Percentiles rank a stretch among this genome's conserved stretches.
phyloP scores from a whole-genome alignment of 352 stramenopile genomes.

The Pythium dissotocum region DNA sequence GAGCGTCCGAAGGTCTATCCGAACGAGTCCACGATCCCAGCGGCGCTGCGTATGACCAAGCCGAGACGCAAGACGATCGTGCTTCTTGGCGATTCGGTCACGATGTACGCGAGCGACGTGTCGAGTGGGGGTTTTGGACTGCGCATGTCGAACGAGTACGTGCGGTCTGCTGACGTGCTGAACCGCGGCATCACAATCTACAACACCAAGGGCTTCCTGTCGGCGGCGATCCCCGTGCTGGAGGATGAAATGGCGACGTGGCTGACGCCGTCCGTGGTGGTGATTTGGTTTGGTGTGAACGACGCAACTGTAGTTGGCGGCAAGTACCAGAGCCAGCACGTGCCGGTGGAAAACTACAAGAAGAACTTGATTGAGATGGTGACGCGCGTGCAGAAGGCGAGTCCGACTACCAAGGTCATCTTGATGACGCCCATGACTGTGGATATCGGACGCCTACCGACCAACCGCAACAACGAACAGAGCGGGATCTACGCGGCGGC shows the following conservation, averaged over 20 bases:
- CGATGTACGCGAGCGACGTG: slow-evolving; percentile 39
- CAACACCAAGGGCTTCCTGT: slow-evolving; percentile 28
- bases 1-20: too few species aligned
- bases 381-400: slow-evolving; percentile 27
- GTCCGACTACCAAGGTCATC: slow-evolving; percentile 35
- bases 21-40: too few species aligned
- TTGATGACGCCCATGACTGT: slow-evolving; percentile 50
- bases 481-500: slow-evolving; percentile 32
- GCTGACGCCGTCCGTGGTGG: slow-evolving; percentile 40
- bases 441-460: slow-evolving; percentile 28
- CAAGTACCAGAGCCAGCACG: slow-evolving; percentile 36
- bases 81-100: slow-evolving; percentile 57
- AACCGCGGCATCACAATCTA: slow-evolving; percentile 7
- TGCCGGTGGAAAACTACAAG: slow-evolving; percentile 48
- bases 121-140: slow-evolving; percentile 33
- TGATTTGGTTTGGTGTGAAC: slow-evolving; percentile 62
- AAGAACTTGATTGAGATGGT: slow-evolving; percentile 33
- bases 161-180: slow-evolving; percentile 34
- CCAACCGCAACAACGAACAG: slow-evolving; percentile 44
- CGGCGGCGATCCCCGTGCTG: slow-evolving; percentile 45
- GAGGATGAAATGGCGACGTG: slow-evolving; percentile 34
- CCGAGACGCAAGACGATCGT: slow-evolving; percentile 22
- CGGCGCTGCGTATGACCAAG: not conserved
- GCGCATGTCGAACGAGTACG: slow-evolving; percentile 46
- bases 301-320: slow-evolving; percentile 47